Percentiles rank a stretch among this genome's conserved stretches.
These are phyloP conservation scores for Handroanthus guayacan DNA, from an alignment of 257 asterid genomes.

Conservation along the genomic window DNA sequence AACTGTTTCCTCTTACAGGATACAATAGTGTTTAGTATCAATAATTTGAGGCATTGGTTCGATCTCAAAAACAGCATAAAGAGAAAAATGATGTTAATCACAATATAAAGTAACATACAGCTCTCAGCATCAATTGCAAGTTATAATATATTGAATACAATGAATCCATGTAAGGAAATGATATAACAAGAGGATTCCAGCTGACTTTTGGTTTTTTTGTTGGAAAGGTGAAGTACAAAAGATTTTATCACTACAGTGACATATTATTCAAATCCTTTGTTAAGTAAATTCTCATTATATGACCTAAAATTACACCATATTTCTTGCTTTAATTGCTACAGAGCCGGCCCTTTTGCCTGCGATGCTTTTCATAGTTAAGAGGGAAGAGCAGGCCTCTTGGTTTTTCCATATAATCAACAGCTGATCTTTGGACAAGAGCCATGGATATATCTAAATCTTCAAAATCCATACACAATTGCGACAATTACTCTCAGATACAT, in stretches of 20 bases:
- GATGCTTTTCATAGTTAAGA: neutral
- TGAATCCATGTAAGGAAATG: conserved; percentile 9
- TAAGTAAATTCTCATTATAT: neutral
- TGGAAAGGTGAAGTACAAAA: conserved; percentile 11
- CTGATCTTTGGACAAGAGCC: neutral
- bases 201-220: neutral
- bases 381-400: neutral
- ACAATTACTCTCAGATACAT: neutral
- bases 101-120: conserved; percentile 1
- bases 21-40: conserved; percentile 7
- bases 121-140: conserved; percentile 30
- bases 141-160: conserved; percentile 16
- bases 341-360: neutral
- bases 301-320: conserved; percentile 1
- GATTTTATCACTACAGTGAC: neutral
- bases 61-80: conserved; percentile 8
- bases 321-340: neutral
- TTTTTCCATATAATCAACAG: neutral
- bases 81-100: conserved; percentile 19
- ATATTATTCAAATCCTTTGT: conserved; percentile 9
- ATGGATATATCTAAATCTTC: too few species aligned
- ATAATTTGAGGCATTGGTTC: conserved; percentile 22
- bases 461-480: neutral
- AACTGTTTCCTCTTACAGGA: conserved; percentile 18
- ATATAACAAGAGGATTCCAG: neutral